A percentile compares a stretch with the other conserved stretches of the same genome.
Evolutionary conservation across 345 rosid genomes (phyloP).

Genomic region (Fremontodendron californicum): DNA sequence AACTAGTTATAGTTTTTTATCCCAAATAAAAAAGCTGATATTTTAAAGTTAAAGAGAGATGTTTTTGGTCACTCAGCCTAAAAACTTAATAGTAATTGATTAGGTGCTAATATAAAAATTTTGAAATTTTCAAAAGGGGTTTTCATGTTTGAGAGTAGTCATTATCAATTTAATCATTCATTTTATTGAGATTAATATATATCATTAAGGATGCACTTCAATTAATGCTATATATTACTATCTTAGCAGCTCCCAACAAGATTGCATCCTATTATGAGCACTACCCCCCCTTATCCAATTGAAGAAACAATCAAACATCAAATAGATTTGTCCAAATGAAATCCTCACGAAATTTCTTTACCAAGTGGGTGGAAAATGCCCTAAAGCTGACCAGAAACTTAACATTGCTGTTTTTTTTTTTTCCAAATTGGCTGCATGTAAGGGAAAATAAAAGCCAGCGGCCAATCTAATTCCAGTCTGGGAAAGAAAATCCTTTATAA

Average conservation of each 20-base stretch:
- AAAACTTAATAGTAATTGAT: too few species aligned
- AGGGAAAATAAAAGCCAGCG: not conserved
- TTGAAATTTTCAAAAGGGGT: too few species aligned
- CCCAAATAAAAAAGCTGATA: too few species aligned
- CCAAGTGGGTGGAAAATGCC: not conserved
- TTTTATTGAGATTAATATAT: too few species aligned
- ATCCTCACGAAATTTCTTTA: not conserved
- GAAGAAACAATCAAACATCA: not conserved
- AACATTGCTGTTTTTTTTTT: too few species aligned
- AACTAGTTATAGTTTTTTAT: too few species aligned
- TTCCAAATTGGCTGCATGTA: not conserved
- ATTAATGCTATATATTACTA: not conserved
- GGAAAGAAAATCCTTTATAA: too few species aligned
- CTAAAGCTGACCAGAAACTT: not conserved
- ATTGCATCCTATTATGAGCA: not conserved
- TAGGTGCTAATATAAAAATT: too few species aligned
- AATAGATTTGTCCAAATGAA: not conserved
- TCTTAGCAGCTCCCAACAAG: not conserved
- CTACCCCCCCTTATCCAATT: not conserved
- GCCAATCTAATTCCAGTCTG: not conserved
- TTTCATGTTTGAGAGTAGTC: too few species aligned
- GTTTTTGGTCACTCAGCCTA: too few species aligned
- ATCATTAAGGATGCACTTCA: not conserved
- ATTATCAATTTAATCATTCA: too few species aligned
- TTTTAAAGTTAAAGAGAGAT: too few species aligned